Conservation (phyloP, 495 filamentous ascomycete genomes). For the Massariosphaeria phaeospora region DNA sequence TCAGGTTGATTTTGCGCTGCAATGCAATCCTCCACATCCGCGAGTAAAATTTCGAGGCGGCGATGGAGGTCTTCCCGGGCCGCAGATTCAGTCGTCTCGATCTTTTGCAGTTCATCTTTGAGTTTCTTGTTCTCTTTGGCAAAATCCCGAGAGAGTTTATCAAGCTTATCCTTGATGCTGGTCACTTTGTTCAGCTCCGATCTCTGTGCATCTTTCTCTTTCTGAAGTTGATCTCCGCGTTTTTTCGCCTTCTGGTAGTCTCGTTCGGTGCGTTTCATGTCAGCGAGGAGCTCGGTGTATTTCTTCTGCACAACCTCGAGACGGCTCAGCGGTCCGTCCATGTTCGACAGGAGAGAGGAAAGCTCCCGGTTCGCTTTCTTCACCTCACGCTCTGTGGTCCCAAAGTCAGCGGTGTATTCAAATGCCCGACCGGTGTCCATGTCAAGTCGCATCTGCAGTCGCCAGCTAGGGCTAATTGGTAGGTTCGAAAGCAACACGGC, state of each 20-base stretch:
- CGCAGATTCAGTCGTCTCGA: constrained; percentile 75
- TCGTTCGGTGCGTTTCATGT: constrained; percentile 91
- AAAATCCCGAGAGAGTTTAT: constrained; percentile 87
- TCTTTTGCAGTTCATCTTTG: constrained; percentile 88
- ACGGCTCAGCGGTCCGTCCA: constrained; percentile 66
- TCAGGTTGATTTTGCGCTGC: constrained; percentile 52
- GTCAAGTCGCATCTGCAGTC: too few species aligned
- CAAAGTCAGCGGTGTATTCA: constrained; percentile 15
- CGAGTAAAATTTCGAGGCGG: constrained; percentile 66
- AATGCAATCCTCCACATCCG: constrained; percentile 74
- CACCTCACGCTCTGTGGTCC: constrained; percentile 66
- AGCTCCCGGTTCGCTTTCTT: constrained; percentile 91
- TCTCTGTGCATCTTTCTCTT: constrained; percentile 85
- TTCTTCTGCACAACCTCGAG: constrained; percentile 86
- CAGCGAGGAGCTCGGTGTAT: constrained; percentile 81
- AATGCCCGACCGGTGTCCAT: too few species aligned
- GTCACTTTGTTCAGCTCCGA: constrained; percentile 83
- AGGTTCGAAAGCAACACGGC: too few species aligned
- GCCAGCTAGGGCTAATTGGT: too few species aligned
- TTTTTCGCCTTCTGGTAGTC: constrained; percentile 95
- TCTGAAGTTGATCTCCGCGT: constrained; percentile 87
- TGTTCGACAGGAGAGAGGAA: constrained; percentile 70
- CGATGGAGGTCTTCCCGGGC: constrained; percentile 81
- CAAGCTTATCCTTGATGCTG: constrained; percentile 85
- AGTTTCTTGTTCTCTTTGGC: constrained; percentile 95